phyloP scores from a whole-genome alignment of 768 basidiomycete species.

The Trametes punicea region DNA sequence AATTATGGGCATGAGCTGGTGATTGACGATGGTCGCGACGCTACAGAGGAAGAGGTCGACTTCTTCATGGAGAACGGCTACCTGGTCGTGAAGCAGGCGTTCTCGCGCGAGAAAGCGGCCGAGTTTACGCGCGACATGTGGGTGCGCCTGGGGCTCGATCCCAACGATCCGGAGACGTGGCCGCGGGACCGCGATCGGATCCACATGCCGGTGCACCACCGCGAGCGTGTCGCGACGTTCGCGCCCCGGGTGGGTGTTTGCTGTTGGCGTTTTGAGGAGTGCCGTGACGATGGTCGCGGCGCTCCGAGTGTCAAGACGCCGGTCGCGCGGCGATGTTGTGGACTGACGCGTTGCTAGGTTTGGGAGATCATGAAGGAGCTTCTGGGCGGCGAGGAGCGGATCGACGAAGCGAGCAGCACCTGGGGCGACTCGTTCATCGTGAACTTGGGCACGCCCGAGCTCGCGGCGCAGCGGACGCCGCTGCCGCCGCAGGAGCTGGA shows the following conservation, averaged over 20 bases:
- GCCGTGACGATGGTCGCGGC: too few species aligned
- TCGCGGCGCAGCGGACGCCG: constrained; percentile 10
- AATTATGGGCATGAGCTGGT: too few species aligned
- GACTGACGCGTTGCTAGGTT: constrained; percentile 33
- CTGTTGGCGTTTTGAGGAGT: neutral
- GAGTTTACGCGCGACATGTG: constrained; percentile 51
- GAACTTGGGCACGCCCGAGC: constrained; percentile 50
- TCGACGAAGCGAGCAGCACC: constrained; percentile 42
- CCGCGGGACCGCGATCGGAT: constrained; percentile 38
- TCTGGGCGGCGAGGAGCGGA: constrained; percentile 56
- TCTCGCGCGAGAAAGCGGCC: constrained; percentile 47
- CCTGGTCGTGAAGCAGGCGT: constrained; percentile 49
- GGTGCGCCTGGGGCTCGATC: constrained; percentile 49
- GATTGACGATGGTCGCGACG: neutral
- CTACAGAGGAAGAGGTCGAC: constrained; percentile 44
- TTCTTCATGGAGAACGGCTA: constrained; percentile 57
- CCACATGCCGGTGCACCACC: constrained; percentile 53
- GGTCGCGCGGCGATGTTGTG: neutral
- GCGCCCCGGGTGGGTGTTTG: constrained; percentile 43
- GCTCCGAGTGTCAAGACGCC: too few species aligned
- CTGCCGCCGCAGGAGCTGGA: constrained; percentile 42
- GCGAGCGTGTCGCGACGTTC: constrained; percentile 45
- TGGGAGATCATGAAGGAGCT: constrained; percentile 62
- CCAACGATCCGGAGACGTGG: constrained; percentile 55
- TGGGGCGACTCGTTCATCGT: constrained; percentile 65